These are phyloP conservation scores for Lumnitzera littorea DNA, from an alignment of 345 rosid species.

Conservation along the genomic window DNA sequence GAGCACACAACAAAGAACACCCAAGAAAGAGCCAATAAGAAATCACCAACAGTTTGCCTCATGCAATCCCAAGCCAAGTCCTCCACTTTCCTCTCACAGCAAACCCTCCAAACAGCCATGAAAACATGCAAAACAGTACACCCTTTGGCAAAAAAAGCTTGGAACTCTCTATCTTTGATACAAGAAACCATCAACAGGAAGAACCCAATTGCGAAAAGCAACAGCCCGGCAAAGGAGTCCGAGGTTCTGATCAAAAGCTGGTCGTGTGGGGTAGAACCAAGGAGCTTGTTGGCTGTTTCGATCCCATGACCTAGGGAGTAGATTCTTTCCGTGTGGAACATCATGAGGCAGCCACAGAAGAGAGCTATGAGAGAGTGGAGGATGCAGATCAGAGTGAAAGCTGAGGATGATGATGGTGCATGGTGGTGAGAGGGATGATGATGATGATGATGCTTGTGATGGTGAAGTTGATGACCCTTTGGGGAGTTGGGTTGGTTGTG, in stretches of 20 bases:
- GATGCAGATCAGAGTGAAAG: constrained; percentile 49
- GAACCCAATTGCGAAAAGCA: constrained; percentile 52
- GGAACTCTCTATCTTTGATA: constrained; percentile 48
- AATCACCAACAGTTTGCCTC: constrained; percentile 50
- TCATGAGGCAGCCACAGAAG: constrained; percentile 59
- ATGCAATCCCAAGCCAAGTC: constrained; percentile 56
- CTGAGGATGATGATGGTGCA: constrained; percentile 23
- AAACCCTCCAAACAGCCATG: constrained; percentile 54
- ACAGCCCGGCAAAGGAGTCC: constrained; percentile 68
- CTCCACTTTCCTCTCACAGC: constrained; percentile 52
- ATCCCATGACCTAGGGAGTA: constrained; percentile 56
- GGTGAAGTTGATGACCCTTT: too few relatives aligned
- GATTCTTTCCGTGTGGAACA: constrained; percentile 51
- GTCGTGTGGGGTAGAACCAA: constrained; percentile 61
- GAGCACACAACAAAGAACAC: constrained; percentile 55
- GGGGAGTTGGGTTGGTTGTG: not conserved
- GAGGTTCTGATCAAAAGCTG: constrained; percentile 64
- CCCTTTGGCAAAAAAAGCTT: constrained; percentile 60
- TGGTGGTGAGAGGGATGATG: not conserved
- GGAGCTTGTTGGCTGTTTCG: constrained; percentile 38
- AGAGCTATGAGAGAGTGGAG: constrained; percentile 62
- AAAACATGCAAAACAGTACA: constrained; percentile 41
- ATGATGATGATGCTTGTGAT: not conserved
- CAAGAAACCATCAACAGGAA: constrained; percentile 63
- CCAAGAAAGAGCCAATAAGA: constrained; percentile 58